Conservation (phyloP, 768 basidiomycete species). For the Suillus americanus region DNA sequence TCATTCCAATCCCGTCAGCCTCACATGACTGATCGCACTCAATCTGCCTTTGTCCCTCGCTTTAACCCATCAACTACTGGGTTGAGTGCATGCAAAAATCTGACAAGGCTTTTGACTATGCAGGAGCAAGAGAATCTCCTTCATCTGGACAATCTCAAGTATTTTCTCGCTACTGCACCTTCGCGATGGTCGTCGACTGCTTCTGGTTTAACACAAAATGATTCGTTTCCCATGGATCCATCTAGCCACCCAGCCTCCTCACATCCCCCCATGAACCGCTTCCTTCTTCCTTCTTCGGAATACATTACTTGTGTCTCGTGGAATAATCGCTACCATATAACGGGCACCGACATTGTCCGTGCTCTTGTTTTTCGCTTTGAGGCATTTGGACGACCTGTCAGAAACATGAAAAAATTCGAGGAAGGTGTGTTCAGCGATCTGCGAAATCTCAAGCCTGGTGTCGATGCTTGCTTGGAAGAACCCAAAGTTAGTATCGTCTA, state of each 20-base stretch:
- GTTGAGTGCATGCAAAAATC: constrained; percentile 24
- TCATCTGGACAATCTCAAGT: constrained; percentile 82
- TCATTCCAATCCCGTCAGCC: not conserved
- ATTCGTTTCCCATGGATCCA: constrained; percentile 15
- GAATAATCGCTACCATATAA: constrained; percentile 91
- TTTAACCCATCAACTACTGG: constrained; percentile 25
- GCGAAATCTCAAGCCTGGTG: constrained; percentile 89
- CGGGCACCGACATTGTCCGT: constrained; percentile 95
- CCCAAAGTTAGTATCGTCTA: constrained; percentile 69
- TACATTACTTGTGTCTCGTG: constrained; percentile 91
- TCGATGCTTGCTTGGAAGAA: constrained; percentile 90
- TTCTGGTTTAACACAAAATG: constrained; percentile 22
- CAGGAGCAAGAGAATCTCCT: constrained; percentile 69
- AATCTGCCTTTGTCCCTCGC: constrained; percentile 10
- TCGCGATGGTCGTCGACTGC: constrained; percentile 58
- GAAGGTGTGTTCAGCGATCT: constrained; percentile 95
- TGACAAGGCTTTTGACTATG: constrained; percentile 51
- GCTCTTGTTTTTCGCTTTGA: constrained; percentile 94
- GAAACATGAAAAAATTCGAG: constrained; percentile 96
- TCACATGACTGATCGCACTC: not conserved
- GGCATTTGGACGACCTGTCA: constrained; percentile 87
- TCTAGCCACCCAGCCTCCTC: constrained; percentile 47
- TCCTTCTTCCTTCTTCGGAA: constrained; percentile 84
- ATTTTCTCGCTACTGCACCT: constrained; percentile 85
- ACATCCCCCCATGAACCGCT: constrained; percentile 82